These are phyloP conservation scores for Sarocladium brachiariae DNA, from an alignment of 2,329 filamentous ascomycete genomes.

Conservation along the genomic window DNA sequence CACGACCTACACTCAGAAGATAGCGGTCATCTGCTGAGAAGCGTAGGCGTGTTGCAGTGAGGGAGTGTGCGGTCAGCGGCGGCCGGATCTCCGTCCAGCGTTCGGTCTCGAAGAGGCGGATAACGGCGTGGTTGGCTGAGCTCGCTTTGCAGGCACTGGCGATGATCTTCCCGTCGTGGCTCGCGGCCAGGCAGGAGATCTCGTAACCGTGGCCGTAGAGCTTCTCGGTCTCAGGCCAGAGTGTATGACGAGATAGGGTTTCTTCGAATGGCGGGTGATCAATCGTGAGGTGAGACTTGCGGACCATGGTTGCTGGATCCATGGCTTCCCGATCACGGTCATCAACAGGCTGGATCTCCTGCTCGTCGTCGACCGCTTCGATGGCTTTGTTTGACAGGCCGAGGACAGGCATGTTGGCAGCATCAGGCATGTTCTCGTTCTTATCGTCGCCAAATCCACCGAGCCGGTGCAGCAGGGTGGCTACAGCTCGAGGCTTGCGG, in stretches of 20 bases:
- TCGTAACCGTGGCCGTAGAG: slow-evolving; percentile 97
- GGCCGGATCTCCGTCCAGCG: slow-evolving; percentile 85
- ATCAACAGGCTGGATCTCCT: slow-evolving; percentile 36
- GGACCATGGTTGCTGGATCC: slow-evolving; percentile 48
- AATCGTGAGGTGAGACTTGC: slow-evolving; percentile 56
- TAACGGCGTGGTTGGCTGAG: slow-evolving; percentile 88
- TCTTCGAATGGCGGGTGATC: slow-evolving; percentile 81
- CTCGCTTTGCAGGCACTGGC: slow-evolving; percentile 92
- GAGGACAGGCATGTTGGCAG: slow-evolving; percentile 89
- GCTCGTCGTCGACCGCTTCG: slow-evolving; percentile 46
- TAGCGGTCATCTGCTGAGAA: slow-evolving; percentile 71
- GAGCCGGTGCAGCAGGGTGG: slow-evolving; percentile 62
- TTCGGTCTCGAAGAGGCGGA: slow-evolving; percentile 80
- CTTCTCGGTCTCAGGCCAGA: slow-evolving; percentile 96
- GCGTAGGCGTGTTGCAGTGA: slow-evolving; percentile 76
- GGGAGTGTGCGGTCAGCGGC: slow-evolving; percentile 72
- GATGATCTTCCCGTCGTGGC: slow-evolving; percentile 65
- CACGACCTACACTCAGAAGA: slow-evolving; percentile 82
- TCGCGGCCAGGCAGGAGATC: slow-evolving; percentile 78
- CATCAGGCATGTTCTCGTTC: slow-evolving; percentile 60
- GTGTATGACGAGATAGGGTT: slow-evolving; percentile 77
- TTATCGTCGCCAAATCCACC: slow-evolving; percentile 47
- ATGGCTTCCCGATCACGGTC: slow-evolving; percentile 46
- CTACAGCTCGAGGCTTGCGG: slow-evolving; percentile 77
- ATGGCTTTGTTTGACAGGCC: slow-evolving; percentile 95